Percentiles rank a stretch among this genome's conserved stretches.
Conservation (phyloP, 1,284 basidiomycete genomes). For the Fomitiporia mediterranea region DNA sequence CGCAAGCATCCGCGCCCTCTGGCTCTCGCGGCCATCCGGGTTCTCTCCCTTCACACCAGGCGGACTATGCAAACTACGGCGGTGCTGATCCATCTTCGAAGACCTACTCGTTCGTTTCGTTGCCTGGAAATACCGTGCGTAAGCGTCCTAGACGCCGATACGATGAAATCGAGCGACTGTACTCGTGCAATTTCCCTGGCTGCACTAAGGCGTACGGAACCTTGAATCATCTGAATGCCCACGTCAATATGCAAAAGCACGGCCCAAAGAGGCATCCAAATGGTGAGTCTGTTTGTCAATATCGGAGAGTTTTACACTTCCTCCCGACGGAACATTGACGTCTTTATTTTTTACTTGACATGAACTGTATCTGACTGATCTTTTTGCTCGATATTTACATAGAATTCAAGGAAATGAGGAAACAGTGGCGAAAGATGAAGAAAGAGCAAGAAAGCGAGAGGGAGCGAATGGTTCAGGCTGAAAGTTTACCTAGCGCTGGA, state of each 20-base stretch:
- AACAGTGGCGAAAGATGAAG: constrained; percentile 92
- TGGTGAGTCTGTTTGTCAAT: constrained; percentile 45
- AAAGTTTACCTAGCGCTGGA: neutral
- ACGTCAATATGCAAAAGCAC: constrained; percentile 91
- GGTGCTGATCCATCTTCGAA: constrained; percentile 31
- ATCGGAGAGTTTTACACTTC: no score
- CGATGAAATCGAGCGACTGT: constrained; percentile 91
- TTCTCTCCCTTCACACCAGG: neutral
- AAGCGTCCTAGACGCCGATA: constrained; percentile 81
- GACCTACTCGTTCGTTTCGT: constrained; percentile 76
- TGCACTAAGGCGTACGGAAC: constrained; percentile 87
- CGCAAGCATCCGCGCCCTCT: neutral
- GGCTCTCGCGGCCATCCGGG: neutral
- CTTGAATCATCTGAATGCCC: constrained; percentile 88
- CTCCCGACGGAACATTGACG: neutral
- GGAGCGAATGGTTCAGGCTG: constrained; percentile 3
- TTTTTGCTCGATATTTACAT: constrained; percentile 21
- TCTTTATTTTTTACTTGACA: neutral
- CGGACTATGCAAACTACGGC: neutral
- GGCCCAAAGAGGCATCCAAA: constrained; percentile 78
- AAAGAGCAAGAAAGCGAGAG: constrained; percentile 52
- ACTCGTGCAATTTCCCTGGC: constrained; percentile 78
- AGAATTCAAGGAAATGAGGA: constrained; percentile 98
- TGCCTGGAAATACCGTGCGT: constrained; percentile 74
- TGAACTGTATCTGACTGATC: constrained; percentile 16